These are phyloP conservation scores for Grosmannia clavigera DNA, from an alignment of 2,329 filamentous ascomycete species.

Conservation along the genomic window DNA sequence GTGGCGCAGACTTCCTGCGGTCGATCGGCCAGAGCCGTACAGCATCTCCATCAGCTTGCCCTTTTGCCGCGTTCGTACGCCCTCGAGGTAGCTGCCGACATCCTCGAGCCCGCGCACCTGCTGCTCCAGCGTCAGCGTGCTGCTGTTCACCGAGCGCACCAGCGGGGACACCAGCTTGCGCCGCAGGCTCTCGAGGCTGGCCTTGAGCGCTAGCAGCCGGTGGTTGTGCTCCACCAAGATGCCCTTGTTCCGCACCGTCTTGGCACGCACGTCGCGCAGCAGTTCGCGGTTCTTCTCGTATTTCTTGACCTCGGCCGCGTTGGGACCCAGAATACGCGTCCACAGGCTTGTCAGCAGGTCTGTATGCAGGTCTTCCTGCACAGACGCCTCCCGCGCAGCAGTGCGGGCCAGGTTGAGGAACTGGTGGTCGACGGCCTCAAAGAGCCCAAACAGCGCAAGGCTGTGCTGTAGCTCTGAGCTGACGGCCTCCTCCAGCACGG, in stretches of 20 bases:
- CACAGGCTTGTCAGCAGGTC: constrained; percentile 70
- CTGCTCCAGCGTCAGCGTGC: constrained; percentile 64
- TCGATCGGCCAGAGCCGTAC: constrained; percentile 40
- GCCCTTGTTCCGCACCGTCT: constrained; percentile 78
- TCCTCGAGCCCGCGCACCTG: constrained; percentile 75
- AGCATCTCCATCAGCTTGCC: constrained; percentile 70
- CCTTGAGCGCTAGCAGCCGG: constrained; percentile 70
- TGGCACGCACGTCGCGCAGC: constrained; percentile 64
- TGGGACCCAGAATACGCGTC: constrained; percentile 70
- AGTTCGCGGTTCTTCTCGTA: constrained; percentile 83
- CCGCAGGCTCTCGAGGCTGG: constrained; percentile 73
- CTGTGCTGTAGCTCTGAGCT: constrained; percentile 71
- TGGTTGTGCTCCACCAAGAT: constrained; percentile 79
- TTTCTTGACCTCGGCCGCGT: constrained; percentile 65
- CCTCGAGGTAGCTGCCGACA: constrained; percentile 65
- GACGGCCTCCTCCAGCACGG: constrained; percentile 80
- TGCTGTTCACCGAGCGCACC: constrained; percentile 55
- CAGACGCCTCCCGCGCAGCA: constrained; percentile 70
- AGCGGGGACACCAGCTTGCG: constrained; percentile 76
- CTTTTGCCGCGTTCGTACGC: constrained; percentile 68
- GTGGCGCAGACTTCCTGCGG: background rate
- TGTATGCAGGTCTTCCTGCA: constrained; percentile 67
- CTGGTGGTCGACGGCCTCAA: constrained; percentile 80
- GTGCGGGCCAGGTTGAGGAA: constrained; percentile 80
- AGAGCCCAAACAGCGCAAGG: constrained; percentile 72